Base-by-base conservation (phyloP, 2,329 filamentous ascomycete genomes). In the Peltaster fructicola region DNA sequence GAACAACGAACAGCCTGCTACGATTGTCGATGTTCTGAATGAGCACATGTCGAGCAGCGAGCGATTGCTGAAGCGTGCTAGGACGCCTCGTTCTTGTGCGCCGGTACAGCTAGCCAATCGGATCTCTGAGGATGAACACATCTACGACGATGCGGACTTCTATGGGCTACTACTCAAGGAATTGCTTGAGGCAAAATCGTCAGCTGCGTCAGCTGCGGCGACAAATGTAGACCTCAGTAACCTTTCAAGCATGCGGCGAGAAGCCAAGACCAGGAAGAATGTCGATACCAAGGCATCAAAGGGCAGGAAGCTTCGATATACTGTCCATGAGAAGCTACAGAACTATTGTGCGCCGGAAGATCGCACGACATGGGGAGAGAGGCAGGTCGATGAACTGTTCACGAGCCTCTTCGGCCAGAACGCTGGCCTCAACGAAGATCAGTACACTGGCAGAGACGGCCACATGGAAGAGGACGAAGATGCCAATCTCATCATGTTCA, bases 281-380 rank as follows among this genome's bases (percentile, higher is more conserved):
- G 78, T 95, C 4, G 88, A 98, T 49, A 84, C 84, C 11, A 88
- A 84, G 48, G 88, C 88, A 1, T 91, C 80, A 48, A 95, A 95
- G 54, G 88, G 88, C 5, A 63, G 88, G 24, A 93, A 93, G 57
- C 68, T 98, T 64, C 66, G 81, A 18, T 98, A 85, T 53, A 88
- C 79, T 9, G 81, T 93, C 22, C 84, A 95, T 46, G 85, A 95
- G 57, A 95, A 95, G 59, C 53, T 98, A 44, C 80, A 92, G 56
- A 93, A 93, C 51, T 95, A 95, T 46, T 93, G 93, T 82, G 84
- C 84, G 7, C 73, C 82, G 0, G 81, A 93, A 48, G 78, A 91
- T 47, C 62, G 79, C 26, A 64, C 75, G 3, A 53, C 51, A 9
- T 98, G 88, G 88, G 77, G 79, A 33, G 70, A 75, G 37, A 65